Percentiles rank a stretch among this genome's conserved stretches.
These are phyloP conservation scores for Neurospora sublineolata DNA, from an alignment of 495 filamentous ascomycete species.

Conservation along the genomic window DNA sequence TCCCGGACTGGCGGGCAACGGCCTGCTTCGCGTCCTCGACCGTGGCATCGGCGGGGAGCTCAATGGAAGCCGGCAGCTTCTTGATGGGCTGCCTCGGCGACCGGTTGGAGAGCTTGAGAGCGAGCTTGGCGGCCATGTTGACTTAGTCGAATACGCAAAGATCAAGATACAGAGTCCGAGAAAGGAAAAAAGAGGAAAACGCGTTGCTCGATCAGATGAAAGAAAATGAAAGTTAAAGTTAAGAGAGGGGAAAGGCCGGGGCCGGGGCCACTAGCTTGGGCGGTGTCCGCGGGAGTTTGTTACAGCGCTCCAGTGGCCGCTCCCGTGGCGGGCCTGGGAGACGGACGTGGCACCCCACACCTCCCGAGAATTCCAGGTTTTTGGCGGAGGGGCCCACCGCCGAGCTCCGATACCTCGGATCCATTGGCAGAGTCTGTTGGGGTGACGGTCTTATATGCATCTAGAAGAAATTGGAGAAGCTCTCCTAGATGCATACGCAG, in stretches of 20 bases:
- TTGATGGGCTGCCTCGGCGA: conserved; percentile 50
- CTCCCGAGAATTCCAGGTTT: background rate
- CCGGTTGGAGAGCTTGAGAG: conserved; percentile 33
- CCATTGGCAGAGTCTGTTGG: background rate
- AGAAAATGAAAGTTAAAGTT: background rate
- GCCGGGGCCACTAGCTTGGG: conserved; percentile 1
- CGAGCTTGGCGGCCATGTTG: conserved; percentile 24
- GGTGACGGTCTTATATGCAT: background rate
- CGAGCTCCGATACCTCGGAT: background rate
- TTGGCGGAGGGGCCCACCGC: background rate
- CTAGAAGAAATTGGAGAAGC: background rate
- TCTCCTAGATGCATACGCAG: background rate
- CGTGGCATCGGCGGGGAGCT: conserved; percentile 46
- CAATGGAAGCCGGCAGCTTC: conserved; percentile 57
- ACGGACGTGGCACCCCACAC: background rate
- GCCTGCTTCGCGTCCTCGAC: conserved; percentile 45
- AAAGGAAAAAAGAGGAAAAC: background rate
- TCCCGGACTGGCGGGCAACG: conserved; percentile 33
- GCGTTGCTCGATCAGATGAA: background rate
- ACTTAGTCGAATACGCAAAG: too few relatives aligned
- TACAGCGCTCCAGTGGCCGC: background rate
- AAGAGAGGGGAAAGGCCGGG: background rate
- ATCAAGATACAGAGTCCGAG: background rate
- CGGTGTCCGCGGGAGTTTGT: background rate
- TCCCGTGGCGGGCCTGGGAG: background rate